Conservation (phyloP, 2,329 filamentous ascomycete species). For the Xylariaceae sp. region DNA sequence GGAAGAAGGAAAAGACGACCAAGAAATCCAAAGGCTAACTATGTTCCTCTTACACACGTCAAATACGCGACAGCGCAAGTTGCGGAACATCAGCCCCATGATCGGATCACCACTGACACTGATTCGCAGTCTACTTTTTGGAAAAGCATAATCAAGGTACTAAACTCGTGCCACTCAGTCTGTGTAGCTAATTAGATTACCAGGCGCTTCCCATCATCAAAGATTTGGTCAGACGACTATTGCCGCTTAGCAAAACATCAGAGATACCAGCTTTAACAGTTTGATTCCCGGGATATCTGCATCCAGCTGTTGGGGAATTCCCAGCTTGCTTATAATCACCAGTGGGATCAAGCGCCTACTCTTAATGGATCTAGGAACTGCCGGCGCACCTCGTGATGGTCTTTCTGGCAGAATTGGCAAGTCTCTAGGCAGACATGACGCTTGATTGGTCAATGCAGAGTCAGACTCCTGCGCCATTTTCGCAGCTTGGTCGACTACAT, state of each 20-base stretch:
- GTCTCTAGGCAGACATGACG: neutral
- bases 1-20: slow-evolving; percentile 53
- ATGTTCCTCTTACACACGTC: slow-evolving; percentile 35
- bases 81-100: slow-evolving; percentile 13
- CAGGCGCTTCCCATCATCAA: neutral
- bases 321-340: neutral
- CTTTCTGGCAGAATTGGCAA: neutral
- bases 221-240: neutral
- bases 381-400: neutral
- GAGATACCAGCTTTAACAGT: neutral
- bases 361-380: neutral
- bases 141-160: slow-evolving; percentile 23
- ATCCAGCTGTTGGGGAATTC: neutral
- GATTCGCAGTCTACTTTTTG: slow-evolving; percentile 23
- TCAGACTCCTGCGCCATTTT: neutral
- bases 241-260: neutral
- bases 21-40: slow-evolving; percentile 60
- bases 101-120: slow-evolving; percentile 19
- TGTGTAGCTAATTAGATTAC: neutral
- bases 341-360: neutral
- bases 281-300: too few relatives aligned
- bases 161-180: neutral
- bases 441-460: neutral
- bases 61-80: neutral
- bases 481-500: neutral